phyloP scores from a whole-genome alignment of 2,329 filamentous ascomycete genomes.

The Trichoderma endophyticum region DNA sequence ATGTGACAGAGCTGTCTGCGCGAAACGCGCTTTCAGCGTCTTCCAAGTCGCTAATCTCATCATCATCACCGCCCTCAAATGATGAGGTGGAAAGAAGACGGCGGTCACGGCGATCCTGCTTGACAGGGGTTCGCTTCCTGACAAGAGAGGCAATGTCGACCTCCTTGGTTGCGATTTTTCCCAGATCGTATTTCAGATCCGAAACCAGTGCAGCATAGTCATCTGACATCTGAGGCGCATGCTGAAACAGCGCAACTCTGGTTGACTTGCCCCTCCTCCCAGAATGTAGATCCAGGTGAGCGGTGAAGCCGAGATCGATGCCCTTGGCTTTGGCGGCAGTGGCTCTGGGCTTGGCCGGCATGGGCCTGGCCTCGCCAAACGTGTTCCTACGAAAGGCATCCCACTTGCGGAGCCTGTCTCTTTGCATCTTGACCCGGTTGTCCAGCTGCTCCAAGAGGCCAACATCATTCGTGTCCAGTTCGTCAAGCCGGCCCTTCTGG shows the following conservation, averaged over 20 bases:
- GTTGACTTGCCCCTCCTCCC: slow-evolving; percentile 28
- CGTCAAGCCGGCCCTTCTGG: slow-evolving; percentile 53
- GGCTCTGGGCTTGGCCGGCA: slow-evolving; percentile 25
- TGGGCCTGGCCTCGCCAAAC: slow-evolving; percentile 34
- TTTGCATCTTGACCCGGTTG: slow-evolving; percentile 62
- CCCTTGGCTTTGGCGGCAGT: slow-evolving; percentile 35
- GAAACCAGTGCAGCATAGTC: slow-evolving; percentile 46
- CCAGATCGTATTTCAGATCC: slow-evolving; percentile 42
- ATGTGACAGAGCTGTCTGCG: slow-evolving; percentile 24
- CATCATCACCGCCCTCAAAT: slow-evolving; percentile 23
- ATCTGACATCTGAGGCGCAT: slow-evolving; percentile 29
- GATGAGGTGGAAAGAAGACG: slow-evolving; percentile 12
- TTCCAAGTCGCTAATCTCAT: slow-evolving; percentile 52
- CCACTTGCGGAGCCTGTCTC: slow-evolving; percentile 69
- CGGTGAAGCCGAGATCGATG: slow-evolving; percentile 53
- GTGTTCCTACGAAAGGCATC: slow-evolving; percentile 58
- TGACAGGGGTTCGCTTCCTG: not conserved
- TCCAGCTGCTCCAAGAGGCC: slow-evolving; percentile 71
- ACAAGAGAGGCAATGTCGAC: slow-evolving; percentile 9
- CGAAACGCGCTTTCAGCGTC: slow-evolving; percentile 36
- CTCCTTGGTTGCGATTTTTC: slow-evolving; percentile 26
- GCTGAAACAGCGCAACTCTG: slow-evolving; percentile 27
- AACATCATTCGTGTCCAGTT: slow-evolving; percentile 50
- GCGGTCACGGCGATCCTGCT: slow-evolving; percentile 17
- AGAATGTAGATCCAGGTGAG: slow-evolving; percentile 48